Evolutionary conservation across 805 yeast species (phyloP), one percentile per base, ranked within the genome.

Genomic region (Teunomyces atbi): DNA sequence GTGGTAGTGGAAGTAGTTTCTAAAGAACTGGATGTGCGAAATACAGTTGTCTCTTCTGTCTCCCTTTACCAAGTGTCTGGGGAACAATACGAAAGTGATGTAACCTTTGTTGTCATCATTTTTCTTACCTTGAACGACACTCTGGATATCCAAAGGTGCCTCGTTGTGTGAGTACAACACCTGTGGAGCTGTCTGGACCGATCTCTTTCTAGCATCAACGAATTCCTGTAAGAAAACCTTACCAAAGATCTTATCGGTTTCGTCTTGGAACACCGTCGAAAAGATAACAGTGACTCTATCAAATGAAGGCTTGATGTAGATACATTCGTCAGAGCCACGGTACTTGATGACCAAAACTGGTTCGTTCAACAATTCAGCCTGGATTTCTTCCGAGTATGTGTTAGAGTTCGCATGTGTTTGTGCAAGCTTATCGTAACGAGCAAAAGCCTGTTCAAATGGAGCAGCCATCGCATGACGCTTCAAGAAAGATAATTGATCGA

Each of bases 1-100:
- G 65, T 94, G 99, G 69, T 92, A 94, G 68, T 94, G 99, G 85
- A 94, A 94, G 71, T 92, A 94, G 62, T 91, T 95, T 69, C 99
- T 80, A 73, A 94, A 94, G 47, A 89, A 75, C 61, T 89, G 90
- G 60, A 94, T 86, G 66, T 91, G 97, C 30, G 95, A 84, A 52
- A 94, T 88, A 51, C 96, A 86, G 62, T 83, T 86, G 65, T 94
- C 94, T 59, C 89, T 78, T 52, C 87, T 83, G 50, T 80, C 83
- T 5, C 76, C 76, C 37, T 76, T 69, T 23, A 73, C 69, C 54
- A 84, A 69, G 67, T 88, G 96, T 69, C 96, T 78, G 52, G 94
- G 95, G 70, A 88, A 88, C 48, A 88, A 72, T 29, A 88, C 94
- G 62, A 82, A 79, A 4, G 86, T 78, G 52, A 86, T 75, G 60